These are phyloP conservation scores for Diaporthe sp. DNA, from an alignment of 2,329 filamentous ascomycete species.

Conservation along the genomic window DNA sequence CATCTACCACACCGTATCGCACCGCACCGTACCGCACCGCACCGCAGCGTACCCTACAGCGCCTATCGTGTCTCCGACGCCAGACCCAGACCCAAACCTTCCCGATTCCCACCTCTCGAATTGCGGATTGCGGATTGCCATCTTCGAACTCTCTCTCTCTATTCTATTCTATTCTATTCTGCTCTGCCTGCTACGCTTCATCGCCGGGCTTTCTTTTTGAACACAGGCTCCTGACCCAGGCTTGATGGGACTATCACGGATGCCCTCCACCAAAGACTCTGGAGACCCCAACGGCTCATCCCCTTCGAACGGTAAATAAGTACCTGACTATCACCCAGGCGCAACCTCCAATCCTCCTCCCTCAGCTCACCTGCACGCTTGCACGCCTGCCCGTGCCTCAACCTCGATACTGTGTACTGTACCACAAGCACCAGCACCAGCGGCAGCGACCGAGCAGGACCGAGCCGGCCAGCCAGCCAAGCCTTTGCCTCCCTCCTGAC, in stretches of 20 bases:
- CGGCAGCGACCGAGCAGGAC: not conserved
- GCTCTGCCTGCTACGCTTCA: not conserved
- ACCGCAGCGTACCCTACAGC: not conserved
- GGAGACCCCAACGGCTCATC: constrained; percentile 35
- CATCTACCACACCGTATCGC: not conserved
- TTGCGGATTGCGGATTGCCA: constrained; percentile 14
- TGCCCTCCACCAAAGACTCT: constrained; percentile 33
- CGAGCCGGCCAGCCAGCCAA: not conserved
- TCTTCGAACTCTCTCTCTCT: constrained; percentile 9
- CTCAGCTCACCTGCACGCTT: constrained; percentile 4
- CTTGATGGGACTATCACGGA: constrained; percentile 31
- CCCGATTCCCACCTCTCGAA: constrained; percentile 10
- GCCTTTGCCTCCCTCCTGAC: not conserved
- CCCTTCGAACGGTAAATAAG: constrained; percentile 36
- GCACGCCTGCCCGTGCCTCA: not conserved
- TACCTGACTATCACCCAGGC: constrained; percentile 18
- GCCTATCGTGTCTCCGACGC: not conserved
- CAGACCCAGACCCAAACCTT: constrained; percentile 10
- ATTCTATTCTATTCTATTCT: not conserved
- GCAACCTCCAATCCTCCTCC: constrained; percentile 19
- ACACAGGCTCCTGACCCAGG: not conserved
- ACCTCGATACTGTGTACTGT: not conserved
- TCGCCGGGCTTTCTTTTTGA: not conserved
- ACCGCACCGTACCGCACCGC: no score
- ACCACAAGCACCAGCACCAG: not conserved